Conservation (phyloP, 257 asterid species). For the Paulownia fortunei region DNA sequence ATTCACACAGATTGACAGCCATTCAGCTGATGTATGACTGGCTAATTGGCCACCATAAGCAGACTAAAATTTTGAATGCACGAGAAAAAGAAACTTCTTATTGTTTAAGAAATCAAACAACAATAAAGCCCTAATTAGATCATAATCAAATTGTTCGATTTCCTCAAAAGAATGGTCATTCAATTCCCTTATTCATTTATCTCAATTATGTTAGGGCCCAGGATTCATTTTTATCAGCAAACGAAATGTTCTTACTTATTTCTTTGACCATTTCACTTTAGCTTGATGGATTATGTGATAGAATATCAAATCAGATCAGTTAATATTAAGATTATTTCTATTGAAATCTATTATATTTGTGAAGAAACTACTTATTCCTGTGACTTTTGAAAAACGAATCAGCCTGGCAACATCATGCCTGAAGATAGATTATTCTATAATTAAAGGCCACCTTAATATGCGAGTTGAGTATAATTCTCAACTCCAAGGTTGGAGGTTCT, state of each 20-base stretch:
- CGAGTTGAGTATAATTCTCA: neutral
- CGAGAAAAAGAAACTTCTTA: neutral
- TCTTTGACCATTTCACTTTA: neutral
- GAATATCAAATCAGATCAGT: neutral
- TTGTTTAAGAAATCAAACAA: neutral
- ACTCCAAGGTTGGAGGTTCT: neutral
- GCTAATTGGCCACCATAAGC: conserved; percentile 57
- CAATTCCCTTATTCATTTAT: neutral
- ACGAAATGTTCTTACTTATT: neutral
- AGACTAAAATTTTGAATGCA: neutral
- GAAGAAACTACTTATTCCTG: neutral
- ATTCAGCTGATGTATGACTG: conserved; percentile 49
- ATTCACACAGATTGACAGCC: conserved; percentile 50
- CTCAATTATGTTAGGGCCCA: neutral
- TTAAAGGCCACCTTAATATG: neutral
- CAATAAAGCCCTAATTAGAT: neutral
- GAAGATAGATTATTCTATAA: neutral
- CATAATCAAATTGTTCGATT: neutral
- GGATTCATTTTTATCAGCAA: neutral
- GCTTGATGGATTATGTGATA: neutral
- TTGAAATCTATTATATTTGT: neutral
- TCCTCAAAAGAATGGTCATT: neutral
- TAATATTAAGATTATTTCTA: neutral
- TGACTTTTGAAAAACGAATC: neutral
- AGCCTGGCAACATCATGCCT: neutral